Conservation (phyloP, 768 basidiomycete genomes). For the Psilocybe sp. region DNA sequence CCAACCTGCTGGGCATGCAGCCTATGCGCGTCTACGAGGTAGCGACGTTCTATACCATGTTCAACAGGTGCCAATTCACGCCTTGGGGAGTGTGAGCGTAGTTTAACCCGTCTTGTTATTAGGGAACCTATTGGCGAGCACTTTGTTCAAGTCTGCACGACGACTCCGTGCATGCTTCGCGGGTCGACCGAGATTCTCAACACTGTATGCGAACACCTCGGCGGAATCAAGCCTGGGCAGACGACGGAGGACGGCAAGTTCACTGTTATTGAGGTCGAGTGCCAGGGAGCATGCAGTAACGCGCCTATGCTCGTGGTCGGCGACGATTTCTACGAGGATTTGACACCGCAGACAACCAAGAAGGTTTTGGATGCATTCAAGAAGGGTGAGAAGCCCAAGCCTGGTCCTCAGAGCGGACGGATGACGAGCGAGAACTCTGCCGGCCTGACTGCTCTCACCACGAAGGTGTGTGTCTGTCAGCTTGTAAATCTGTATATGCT, state of each 20-base stretch:
- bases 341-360: slow-evolving; percentile 74
- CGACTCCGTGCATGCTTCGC: slow-evolving; percentile 95
- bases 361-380: slow-evolving; percentile 77
- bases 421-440: slow-evolving; percentile 92
- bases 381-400: slow-evolving; percentile 82
- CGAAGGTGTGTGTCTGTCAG: slow-evolving; percentile 49
- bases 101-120: background rate
- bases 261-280: slow-evolving; percentile 97
- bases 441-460: slow-evolving; percentile 76
- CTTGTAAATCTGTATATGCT: slow-evolving; percentile 5
- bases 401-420: slow-evolving; percentile 90
- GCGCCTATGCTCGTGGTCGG: slow-evolving; percentile 95
- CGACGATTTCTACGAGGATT: slow-evolving; percentile 96
- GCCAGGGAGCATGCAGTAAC: slow-evolving; percentile 97
- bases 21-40: slow-evolving; percentile 99
- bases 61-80: slow-evolving; percentile 70
- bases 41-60: slow-evolving; percentile 99
- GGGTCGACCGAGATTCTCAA: slow-evolving; percentile 90
- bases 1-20: slow-evolving; percentile 88
- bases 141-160: slow-evolving; percentile 98
- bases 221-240: slow-evolving; percentile 80
- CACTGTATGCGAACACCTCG: slow-evolving; percentile 79
- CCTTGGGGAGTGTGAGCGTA: background rate
- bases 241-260: slow-evolving; percentile 97
- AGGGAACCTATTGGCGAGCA: slow-evolving; percentile 93